A percentile compares a stretch with the other conserved stretches of the same genome.
phyloP scores from a whole-genome alignment of 2,329 filamentous ascomycete genomes.

The Zymoseptoria tritici region DNA sequence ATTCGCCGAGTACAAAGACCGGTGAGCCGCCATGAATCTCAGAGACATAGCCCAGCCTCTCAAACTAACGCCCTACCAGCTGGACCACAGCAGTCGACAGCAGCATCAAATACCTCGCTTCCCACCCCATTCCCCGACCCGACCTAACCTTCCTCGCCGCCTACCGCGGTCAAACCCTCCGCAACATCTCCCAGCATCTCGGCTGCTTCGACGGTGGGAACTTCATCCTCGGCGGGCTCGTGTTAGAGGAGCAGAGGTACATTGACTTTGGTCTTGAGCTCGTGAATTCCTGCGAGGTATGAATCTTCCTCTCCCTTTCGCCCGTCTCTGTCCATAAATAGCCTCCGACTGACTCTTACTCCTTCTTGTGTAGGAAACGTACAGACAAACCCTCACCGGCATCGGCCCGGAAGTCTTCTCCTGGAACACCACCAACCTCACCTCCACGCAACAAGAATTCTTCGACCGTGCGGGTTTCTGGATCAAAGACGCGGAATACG shows the following conservation, averaged over 20 bases:
- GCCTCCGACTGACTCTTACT: neutral
- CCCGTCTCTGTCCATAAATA: neutral
- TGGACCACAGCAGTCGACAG: slow-evolving; percentile 73
- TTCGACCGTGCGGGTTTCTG: slow-evolving; percentile 66
- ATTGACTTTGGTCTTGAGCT: slow-evolving; percentile 66
- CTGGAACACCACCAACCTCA: slow-evolving; percentile 33
- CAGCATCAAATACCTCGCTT: slow-evolving; percentile 62
- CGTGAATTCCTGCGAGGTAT: slow-evolving; percentile 57
- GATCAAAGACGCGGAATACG: slow-evolving; percentile 54
- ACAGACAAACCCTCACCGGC: slow-evolving; percentile 57
- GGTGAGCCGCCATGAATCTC: slow-evolving; percentile 24
- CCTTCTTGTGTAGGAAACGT: slow-evolving; percentile 48
- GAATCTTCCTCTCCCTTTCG: too few relatives aligned
- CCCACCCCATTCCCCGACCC: slow-evolving; percentile 56
- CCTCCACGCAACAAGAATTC: slow-evolving; percentile 44
- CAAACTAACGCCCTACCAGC: slow-evolving; percentile 3
- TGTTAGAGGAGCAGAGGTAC: slow-evolving; percentile 59
- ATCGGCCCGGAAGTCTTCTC: slow-evolving; percentile 64
- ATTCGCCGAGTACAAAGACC: slow-evolving; percentile 60
- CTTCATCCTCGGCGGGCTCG: slow-evolving; percentile 72
- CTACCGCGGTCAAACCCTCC: slow-evolving; percentile 42
- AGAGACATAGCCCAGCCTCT: neutral
- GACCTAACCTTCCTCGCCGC: slow-evolving; percentile 65
- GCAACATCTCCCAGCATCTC: slow-evolving; percentile 43
- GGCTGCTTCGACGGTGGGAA: slow-evolving; percentile 81